Evolutionary conservation across 768 basidiomycete genomes (phyloP), one percentile per base, ranked within the genome.

Genomic region (Lactifluus subvellereus): DNA sequence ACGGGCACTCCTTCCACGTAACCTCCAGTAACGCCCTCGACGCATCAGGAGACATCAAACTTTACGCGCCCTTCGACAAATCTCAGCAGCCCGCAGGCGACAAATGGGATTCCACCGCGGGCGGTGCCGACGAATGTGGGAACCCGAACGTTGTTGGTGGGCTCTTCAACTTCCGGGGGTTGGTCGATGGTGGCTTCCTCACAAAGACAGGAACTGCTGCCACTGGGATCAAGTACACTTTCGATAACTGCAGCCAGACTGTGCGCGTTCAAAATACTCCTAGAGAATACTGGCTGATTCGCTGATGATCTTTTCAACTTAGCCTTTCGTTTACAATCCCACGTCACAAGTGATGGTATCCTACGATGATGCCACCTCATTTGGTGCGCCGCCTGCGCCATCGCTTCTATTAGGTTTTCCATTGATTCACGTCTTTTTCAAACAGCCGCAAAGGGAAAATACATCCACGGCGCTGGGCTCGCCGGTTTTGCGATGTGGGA

Each of bases 241-340:
- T 77, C 67, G 86, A 89, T 61, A 70, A 78, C 13, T 91, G 88
- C 77, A 88, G 83, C 65, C 82, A 89, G 74, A 91, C 89, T 59
- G 89, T 90, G 63, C 30, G 49, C 11, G 13, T 37, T 85, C 76
- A 2, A 6, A 8, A 43, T 6, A 16, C 20, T 56, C 4, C 18
- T 4, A 4, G 14, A 30, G 16, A 58, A 22, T 69, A 43, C 18
- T n/a, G 16, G 43, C 43, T n/a, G 9, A 9, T 9, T 47, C 45
- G 45, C 20, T 47, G 45, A 47, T 47, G 45, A 20, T 9, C 20
- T n/a, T 10, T 47, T 47, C 2, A n/a, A n/a, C 8, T 7, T 4
- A 91, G 89, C 86, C 88, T 2, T 88, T 80, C 63, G 79, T 88
- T 33, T 89, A 88, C 72, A 78, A 86, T 71, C 66, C 77, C 50